Evolutionary conservation across 208 protist genomes (phyloP).

Genomic region (Zelonia costaricensis): DNA sequence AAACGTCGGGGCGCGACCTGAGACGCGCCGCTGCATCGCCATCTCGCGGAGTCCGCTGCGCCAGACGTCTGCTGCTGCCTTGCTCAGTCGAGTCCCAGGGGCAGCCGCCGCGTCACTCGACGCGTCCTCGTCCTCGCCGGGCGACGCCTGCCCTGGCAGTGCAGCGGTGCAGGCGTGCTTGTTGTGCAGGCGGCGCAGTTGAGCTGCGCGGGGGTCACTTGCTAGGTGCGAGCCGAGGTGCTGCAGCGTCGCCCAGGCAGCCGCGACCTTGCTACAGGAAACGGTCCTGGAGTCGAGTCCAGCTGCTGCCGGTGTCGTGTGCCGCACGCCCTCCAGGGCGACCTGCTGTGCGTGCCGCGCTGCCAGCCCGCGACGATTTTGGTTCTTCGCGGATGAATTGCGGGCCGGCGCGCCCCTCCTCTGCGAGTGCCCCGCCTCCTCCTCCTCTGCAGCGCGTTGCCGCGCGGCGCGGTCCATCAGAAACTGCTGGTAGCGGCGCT

Average conservation of each 20-base stretch:
- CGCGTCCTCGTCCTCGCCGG: background rate
- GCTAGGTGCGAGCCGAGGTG: background rate
- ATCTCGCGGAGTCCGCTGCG: conserved; percentile 21
- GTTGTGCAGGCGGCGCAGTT: conserved; percentile 22
- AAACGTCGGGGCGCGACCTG: conserved; percentile 26
- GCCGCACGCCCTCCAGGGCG: too few relatives aligned
- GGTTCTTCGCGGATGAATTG: too few relatives aligned
- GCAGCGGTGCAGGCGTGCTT: conserved; percentile 11
- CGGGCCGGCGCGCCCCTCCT: too few relatives aligned
- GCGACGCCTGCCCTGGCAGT: background rate
- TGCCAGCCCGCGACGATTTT: too few relatives aligned
- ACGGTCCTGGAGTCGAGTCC: background rate
- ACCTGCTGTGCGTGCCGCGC: too few relatives aligned
- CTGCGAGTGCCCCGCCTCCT: background rate
- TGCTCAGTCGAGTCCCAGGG: background rate
- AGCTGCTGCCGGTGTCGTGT: background rate
- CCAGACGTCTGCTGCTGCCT: conserved; percentile 2
- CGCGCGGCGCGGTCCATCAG: conserved; percentile 13
- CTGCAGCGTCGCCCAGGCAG: conserved; percentile 29
- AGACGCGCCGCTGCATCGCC: conserved; percentile 18
- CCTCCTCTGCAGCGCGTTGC: background rate
- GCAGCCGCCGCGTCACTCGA: background rate
- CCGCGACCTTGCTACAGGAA: conserved; percentile 24
- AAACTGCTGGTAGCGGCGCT: conserved; percentile 19
- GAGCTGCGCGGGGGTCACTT: conserved; percentile 13